Percentiles rank a stretch among this genome's conserved stretches.
Conservation (phyloP, 441 rosid species). For the Gossypium lobatum region DNA sequence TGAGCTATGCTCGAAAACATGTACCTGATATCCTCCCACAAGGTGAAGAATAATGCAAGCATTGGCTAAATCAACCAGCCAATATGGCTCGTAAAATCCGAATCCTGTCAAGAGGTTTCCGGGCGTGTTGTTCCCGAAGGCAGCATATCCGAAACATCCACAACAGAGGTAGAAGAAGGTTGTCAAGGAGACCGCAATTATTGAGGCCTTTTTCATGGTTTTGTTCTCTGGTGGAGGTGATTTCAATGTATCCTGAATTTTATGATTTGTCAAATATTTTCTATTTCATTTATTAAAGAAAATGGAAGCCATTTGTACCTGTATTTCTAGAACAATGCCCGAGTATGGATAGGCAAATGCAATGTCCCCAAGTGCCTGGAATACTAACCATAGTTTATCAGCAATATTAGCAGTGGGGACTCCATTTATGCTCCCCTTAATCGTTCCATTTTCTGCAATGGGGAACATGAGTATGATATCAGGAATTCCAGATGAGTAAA, state of each 20-base stretch:
- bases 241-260: conserved; percentile 54
- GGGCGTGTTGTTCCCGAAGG: conserved; percentile 60
- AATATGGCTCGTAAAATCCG: conserved; percentile 76
- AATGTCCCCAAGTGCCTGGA: conserved; percentile 70
- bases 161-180: conserved; percentile 75
- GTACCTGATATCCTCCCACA: conserved; percentile 82
- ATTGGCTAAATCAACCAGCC: conserved; percentile 79
- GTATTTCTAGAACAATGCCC: conserved; percentile 64
- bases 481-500: not conserved
- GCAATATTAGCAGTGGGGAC: conserved; percentile 35
- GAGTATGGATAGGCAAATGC: conserved; percentile 75
- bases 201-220: conserved; percentile 70
- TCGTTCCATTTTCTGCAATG: conserved; percentile 42
- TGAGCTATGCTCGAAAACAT: not conserved
- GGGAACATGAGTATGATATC: not conserved
- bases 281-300: not conserved
- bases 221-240: conserved; percentile 70
- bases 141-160: conserved; percentile 83
- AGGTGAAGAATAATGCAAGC: conserved; percentile 78
- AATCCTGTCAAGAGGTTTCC: conserved; percentile 83
- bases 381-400: conserved; percentile 45
- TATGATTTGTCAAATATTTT: not conserved
- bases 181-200: conserved; percentile 35
- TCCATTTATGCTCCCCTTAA: conserved; percentile 59
- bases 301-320: conserved; percentile 33